Base-by-base conservation (phyloP, 176 grass and related monocot species). In the Juncus effusus region DNA sequence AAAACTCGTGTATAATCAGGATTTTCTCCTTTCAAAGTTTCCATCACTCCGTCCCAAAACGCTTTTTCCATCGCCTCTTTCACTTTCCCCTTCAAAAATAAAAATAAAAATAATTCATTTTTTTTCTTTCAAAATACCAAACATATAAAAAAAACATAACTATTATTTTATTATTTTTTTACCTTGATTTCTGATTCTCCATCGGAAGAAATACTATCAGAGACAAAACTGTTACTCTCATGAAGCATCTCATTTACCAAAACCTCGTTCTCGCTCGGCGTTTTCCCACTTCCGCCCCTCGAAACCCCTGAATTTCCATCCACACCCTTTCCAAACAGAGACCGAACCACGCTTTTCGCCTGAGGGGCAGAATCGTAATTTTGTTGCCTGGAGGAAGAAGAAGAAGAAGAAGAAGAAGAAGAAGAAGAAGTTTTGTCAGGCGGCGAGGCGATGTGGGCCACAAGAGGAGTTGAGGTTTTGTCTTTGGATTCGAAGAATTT, bases 241-340 rank as follows among this genome's bases (percentile, higher is more conserved):
- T 99, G 85, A 62, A 99, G 73, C 60, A 99, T 90, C 72, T 93
- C 89, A 82, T 93, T 99, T n/a, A 99, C 85, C 64, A 93, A 83
- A 44, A 87, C 65, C 54, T 87, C 88, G 80, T 99, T 99, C 52
- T 90, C 88, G 62, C 78, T 82, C 2, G 80, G 85, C 73, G 53
- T 51, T 58, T 80, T 86, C 54, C 74, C 72, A 28, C 40, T 72
- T 59, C 42, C 54, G 35, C 13, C 69, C 54, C 54, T 59, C 39
- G 40, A 47, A 60, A 19, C 54, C 42, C 37, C 7, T 0, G 69
- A 72, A 59, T 60, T 72, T 58, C 4, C 54, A 42, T 2, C 54
- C 42, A 49, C 54, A 45, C 40, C 69, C 70, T 55, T 65, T 66
- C 63, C 40, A 54, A 84, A 91, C 45, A 89, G 55, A 49, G 88